Percentiles rank a stretch among this genome's conserved stretches.
These are phyloP conservation scores for Rhizophagus sp. DNA, from an alignment of 192 early-diverging fungal genomes.

Conservation along the genomic window DNA sequence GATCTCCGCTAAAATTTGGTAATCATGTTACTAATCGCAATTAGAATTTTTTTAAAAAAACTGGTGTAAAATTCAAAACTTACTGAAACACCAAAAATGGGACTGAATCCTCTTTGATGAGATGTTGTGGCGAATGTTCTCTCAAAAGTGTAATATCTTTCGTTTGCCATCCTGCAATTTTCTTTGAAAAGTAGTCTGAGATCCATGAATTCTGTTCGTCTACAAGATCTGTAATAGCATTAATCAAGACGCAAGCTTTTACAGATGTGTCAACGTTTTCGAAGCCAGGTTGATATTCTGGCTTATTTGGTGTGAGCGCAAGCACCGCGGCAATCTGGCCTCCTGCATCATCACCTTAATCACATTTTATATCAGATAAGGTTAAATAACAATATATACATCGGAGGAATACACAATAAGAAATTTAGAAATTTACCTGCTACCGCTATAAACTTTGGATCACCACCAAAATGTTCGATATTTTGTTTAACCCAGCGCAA, in stretches of 20 bases:
- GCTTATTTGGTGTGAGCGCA: slow-evolving; percentile 52
- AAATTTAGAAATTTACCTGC: slow-evolving; percentile 38
- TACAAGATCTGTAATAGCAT: slow-evolving; percentile 50
- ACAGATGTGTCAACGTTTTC: slow-evolving; percentile 60
- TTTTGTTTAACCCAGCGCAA: slow-evolving; percentile 66
- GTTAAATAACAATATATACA: not conserved
- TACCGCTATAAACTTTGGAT: slow-evolving; percentile 63
- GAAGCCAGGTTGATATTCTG: slow-evolving; percentile 56
- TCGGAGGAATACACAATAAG: not conserved
- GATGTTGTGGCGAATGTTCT: slow-evolving; percentile 4
- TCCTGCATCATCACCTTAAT: slow-evolving; percentile 47
- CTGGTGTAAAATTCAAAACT: not conserved
- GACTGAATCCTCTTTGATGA: slow-evolving; percentile 29
- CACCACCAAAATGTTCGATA: slow-evolving; percentile 62
- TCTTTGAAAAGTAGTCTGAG: slow-evolving; percentile 46
- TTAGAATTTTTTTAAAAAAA: too few species aligned
- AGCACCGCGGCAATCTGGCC: slow-evolving; percentile 58
- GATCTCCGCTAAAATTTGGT: slow-evolving; percentile 35
- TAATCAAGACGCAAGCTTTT: slow-evolving; percentile 54
- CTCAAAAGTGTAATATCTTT: not conserved
- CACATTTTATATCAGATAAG: not conserved
- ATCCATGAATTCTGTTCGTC: slow-evolving; percentile 43
- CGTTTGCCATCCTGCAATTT: slow-evolving; percentile 34
- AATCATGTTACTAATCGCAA: too few species aligned
- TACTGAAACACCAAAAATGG: slow-evolving; percentile 46